Evolutionary conservation across 371 early-diverging fungal genomes (phyloP).

Genomic region (Apophysomyces ossiformis): DNA sequence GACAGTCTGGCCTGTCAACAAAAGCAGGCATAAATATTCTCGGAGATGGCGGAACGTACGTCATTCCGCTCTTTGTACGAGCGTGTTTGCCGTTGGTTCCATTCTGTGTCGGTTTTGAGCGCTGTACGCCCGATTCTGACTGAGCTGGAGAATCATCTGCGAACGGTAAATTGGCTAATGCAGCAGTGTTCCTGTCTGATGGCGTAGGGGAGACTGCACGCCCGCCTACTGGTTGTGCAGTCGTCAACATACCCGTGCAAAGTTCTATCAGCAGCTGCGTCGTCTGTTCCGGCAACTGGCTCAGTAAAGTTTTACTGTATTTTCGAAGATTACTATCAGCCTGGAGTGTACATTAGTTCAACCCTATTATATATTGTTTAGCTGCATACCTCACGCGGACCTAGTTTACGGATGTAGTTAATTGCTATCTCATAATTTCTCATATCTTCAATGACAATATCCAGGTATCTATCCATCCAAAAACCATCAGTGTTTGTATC

Average conservation of each 20-base stretch:
- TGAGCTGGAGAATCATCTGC: conserved; percentile 22
- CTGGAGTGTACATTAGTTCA: conserved; percentile 15
- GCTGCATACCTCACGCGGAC: conserved; percentile 51
- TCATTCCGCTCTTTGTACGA: conserved; percentile 19
- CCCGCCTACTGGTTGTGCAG: conserved; percentile 15
- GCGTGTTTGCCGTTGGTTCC: conserved; percentile 13
- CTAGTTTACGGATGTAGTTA: conserved; percentile 66
- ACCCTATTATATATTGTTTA: neutral
- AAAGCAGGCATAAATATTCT: conserved; percentile 73
- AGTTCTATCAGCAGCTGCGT: conserved; percentile 79
- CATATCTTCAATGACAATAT: conserved; percentile 87
- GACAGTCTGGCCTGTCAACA: conserved; percentile 74
- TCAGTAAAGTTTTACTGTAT: conserved; percentile 81
- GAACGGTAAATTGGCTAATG: conserved; percentile 51
- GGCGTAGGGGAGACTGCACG: conserved; percentile 36
- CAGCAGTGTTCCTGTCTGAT: conserved; percentile 24
- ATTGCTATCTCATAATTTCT: conserved; percentile 77
- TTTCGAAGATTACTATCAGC: conserved; percentile 68
- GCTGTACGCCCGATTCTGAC: conserved; percentile 3
- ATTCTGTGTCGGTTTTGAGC: conserved; percentile 17
- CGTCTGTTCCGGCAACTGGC: conserved; percentile 76
- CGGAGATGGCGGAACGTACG: conserved; percentile 59
- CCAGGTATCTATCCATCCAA: conserved; percentile 37
- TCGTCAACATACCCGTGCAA: conserved; percentile 60
- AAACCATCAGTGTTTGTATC: neutral